Percentiles rank a stretch among this genome's conserved stretches.
phyloP scores from a whole-genome alignment of 2,329 filamentous ascomycete genomes.

The Colletotrichum sp. region DNA sequence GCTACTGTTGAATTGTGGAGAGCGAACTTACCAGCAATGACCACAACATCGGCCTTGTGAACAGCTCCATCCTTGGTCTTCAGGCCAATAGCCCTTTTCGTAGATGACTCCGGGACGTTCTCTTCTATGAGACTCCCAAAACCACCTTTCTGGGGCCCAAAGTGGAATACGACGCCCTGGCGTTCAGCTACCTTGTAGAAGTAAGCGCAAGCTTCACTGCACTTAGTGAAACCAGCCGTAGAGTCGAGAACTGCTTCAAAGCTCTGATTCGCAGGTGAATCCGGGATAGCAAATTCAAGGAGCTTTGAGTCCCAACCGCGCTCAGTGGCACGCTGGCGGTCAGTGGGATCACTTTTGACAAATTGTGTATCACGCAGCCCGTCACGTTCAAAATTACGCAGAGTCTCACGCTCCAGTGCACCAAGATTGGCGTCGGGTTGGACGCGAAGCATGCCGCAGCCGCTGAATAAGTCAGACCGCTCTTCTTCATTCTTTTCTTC shows the following conservation, averaged over 20 bases:
- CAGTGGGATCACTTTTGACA: slow-evolving; percentile 22
- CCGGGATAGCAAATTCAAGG: slow-evolving; percentile 27
- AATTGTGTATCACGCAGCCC: slow-evolving; percentile 28
- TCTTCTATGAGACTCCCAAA: slow-evolving; percentile 28
- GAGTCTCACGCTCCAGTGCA: slow-evolving; percentile 26
- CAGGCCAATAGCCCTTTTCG: slow-evolving; percentile 38
- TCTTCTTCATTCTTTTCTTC: neutral
- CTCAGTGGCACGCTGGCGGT: slow-evolving; percentile 21
- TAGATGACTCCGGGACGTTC: neutral
- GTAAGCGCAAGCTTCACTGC: slow-evolving; percentile 26
- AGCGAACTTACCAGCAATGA: slow-evolving; percentile 43
- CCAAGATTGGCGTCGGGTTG: slow-evolving; percentile 25
- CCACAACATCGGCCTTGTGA: slow-evolving; percentile 35
- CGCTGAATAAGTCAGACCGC: slow-evolving; percentile 20
- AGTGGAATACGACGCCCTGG: slow-evolving; percentile 28
- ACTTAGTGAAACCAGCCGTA: slow-evolving; percentile 26
- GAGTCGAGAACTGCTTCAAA: slow-evolving; percentile 30
- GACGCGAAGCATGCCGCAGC: slow-evolving; percentile 30
- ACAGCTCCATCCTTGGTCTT: slow-evolving; percentile 38
- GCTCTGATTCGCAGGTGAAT: neutral
- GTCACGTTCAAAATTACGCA: slow-evolving; percentile 27
- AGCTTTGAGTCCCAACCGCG: slow-evolving; percentile 27
- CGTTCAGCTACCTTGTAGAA: slow-evolving; percentile 23
- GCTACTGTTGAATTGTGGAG: neutral
- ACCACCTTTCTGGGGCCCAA: slow-evolving; percentile 27